A percentile compares a stretch with the other conserved stretches of the same genome.
Conservation (phyloP, 345 rosid species). For the Eucalyptus polyanthemos region DNA sequence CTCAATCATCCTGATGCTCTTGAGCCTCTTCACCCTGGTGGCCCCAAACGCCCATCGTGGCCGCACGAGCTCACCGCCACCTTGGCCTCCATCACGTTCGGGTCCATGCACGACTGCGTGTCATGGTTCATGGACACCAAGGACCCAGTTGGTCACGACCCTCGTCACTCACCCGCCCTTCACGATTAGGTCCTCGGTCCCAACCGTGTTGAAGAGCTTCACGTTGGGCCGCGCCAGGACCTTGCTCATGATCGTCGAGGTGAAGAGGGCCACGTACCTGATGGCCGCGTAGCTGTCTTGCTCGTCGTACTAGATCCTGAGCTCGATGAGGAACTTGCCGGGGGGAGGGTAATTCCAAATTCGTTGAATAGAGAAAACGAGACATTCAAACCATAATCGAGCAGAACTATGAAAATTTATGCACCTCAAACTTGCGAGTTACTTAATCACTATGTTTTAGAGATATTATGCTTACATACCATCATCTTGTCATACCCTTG, state of each 20-base stretch:
- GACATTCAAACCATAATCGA: not conserved
- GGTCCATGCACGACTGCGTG: slow-evolving; percentile 84
- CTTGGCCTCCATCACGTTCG: slow-evolving; percentile 93
- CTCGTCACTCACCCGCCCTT: slow-evolving; percentile 55
- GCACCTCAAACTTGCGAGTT: too few relatives aligned
- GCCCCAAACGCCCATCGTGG: slow-evolving; percentile 83
- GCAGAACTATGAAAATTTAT: too few relatives aligned
- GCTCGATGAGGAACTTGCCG: slow-evolving; percentile 61
- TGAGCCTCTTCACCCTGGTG: slow-evolving; percentile 73
- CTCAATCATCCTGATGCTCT: slow-evolving; percentile 77
- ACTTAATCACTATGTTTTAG: too few relatives aligned
- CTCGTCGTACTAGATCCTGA: slow-evolving; percentile 64
- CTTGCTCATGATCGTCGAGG: slow-evolving; percentile 95
- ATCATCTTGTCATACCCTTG: not conserved
- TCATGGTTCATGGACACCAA: slow-evolving; percentile 84
- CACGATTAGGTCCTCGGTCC: slow-evolving; percentile 73
- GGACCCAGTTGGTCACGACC: slow-evolving; percentile 83
- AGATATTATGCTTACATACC: not conserved
- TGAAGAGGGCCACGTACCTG: slow-evolving; percentile 81
- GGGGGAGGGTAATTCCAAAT: slow-evolving; percentile 16
- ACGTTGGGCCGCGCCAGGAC: slow-evolving; percentile 75
- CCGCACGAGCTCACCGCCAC: slow-evolving; percentile 85
- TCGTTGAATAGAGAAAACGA: too few relatives aligned
- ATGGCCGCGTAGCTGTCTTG: slow-evolving; percentile 64
- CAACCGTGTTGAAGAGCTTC: slow-evolving; percentile 87